A percentile compares a stretch with the other conserved stretches of the same genome.
Evolutionary conservation across 371 early-diverging fungal genomes (phyloP).

Genomic region (Mortierella sp.): DNA sequence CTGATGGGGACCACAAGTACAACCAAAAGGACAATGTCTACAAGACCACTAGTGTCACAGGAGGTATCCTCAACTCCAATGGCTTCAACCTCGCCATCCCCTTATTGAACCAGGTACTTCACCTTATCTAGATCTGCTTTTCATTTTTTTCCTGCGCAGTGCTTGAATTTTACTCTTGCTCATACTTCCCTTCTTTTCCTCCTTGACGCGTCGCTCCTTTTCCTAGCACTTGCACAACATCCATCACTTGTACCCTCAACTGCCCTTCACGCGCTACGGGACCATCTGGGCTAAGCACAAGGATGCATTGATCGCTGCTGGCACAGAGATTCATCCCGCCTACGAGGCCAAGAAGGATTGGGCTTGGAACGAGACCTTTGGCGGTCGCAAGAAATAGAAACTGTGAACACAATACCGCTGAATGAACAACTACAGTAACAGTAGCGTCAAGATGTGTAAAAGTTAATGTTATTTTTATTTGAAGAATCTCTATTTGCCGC

Average conservation of each 20-base stretch:
- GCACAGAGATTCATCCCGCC: conserved; percentile 46
- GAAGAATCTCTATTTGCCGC: neutral
- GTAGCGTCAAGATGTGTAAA: too few relatives aligned
- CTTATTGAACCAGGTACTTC: conserved; percentile 36
- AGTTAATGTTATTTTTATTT: neutral
- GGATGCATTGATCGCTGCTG: conserved; percentile 44
- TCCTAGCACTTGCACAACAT: conserved; percentile 48
- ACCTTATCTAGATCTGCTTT: too few relatives aligned
- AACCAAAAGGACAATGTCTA: conserved; percentile 46
- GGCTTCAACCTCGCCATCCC: conserved; percentile 54
- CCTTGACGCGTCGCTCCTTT: neutral
- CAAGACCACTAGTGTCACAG: conserved; percentile 54
- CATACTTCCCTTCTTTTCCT: too few relatives aligned
- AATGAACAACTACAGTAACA: neutral
- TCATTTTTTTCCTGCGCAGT: too few relatives aligned
- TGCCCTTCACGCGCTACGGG: conserved; percentile 51
- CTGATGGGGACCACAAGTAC: conserved; percentile 39
- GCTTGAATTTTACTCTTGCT: too few relatives aligned
- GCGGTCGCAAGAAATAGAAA: conserved; percentile 16
- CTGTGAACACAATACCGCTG: neutral
- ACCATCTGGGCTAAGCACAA: conserved; percentile 54
- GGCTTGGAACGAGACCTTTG: conserved; percentile 36
- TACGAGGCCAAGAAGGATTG: conserved; percentile 39
- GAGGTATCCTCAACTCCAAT: conserved; percentile 45
- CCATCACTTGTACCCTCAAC: conserved; percentile 53